Base-by-base conservation (phyloP, 106 monocot species). In the Dioscorea alata region DNA sequence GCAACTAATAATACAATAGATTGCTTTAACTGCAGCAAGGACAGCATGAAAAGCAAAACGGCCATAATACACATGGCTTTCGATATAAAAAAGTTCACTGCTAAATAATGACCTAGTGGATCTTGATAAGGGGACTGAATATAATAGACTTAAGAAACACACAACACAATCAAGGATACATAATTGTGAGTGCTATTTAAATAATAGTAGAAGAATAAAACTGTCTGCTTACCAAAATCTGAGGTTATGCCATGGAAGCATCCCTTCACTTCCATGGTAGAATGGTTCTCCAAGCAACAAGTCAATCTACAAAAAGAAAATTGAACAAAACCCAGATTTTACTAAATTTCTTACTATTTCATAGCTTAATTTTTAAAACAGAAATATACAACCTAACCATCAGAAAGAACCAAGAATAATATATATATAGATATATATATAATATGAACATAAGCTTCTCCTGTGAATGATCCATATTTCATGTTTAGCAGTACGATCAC, bases 221-320 rank as follows among this genome's bases (percentile, higher is more conserved):
- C 70, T 8, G 52, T 8, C 8, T 61, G 72, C 86, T 71, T 48
- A 99, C 97, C 97, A 92, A 81, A 99, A 99, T 31, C 85, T 75
- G 48, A 99, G 77, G 56, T 89, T 89, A 50, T 92, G 82, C 92
- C 92, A 99, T 49, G 97, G 97, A 67, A 99, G 83, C 73, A 87
- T 78, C 61, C 89, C 92, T 74, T 99, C 97, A 79, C 75, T 79
- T 83, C 92, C 92, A 77, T 72, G 78, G 74, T 87, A 99, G 79
- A 92, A 99, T 66, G 97, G 97, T 71, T 92, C 97, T 50, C 73
- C 92, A 28, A 99, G 62, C 59, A 92, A 81, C 28, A 99, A 24
- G 77, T 99, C 87, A 74, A 97, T 64, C 97, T 97, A 64, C 66
- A 79, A 42, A 16, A 75, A 61, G 18, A 67, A 65, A 54, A 16